Conservation (phyloP, 495 filamentous ascomycete species). For the Annulohypoxylon maeteangense region DNA sequence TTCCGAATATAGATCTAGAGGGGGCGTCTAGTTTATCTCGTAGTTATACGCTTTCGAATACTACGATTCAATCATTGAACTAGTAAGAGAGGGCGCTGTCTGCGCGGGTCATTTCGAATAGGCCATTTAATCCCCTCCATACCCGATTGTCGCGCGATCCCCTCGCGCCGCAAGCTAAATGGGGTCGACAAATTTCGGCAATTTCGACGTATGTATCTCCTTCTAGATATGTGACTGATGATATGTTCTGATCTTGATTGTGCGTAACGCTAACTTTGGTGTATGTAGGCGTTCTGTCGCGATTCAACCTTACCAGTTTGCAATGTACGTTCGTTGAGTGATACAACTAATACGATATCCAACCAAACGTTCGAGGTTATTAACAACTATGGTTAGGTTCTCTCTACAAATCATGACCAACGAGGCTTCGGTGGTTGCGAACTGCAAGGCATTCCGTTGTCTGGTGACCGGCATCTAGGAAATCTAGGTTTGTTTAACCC, state of each 20-base stretch:
- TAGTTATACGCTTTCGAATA: slow-evolving; percentile 9
- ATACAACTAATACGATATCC: slow-evolving; percentile 40
- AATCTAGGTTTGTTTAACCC: slow-evolving; percentile 79
- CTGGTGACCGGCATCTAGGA: slow-evolving; percentile 69
- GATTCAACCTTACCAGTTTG: slow-evolving; percentile 95
- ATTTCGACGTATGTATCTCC: slow-evolving; percentile 78
- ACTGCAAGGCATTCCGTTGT: slow-evolving; percentile 77
- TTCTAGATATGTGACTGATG: neutral
- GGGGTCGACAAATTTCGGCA: slow-evolving; percentile 82
- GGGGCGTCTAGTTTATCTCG: slow-evolving; percentile 2
- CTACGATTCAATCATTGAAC: slow-evolving; percentile 7
- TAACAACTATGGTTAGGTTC: slow-evolving; percentile 51
- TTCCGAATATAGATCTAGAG: neutral
- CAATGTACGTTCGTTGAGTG: slow-evolving; percentile 76
- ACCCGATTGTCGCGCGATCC: slow-evolving; percentile 30
- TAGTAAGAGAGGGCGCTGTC: slow-evolving; percentile 17
- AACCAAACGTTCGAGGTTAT: slow-evolving; percentile 9
- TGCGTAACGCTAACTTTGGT: slow-evolving; percentile 20
- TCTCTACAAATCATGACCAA: slow-evolving; percentile 57
- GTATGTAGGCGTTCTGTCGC: slow-evolving; percentile 85
- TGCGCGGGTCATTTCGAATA: slow-evolving; percentile 12
- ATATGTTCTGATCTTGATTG: neutral
- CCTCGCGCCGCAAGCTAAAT: slow-evolving; percentile 53
- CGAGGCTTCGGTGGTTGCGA: slow-evolving; percentile 71
- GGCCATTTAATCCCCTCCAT: slow-evolving; percentile 17